Conservation (phyloP, 192 early-diverging fungal genomes). For the Gonapodya sp. region DNA sequence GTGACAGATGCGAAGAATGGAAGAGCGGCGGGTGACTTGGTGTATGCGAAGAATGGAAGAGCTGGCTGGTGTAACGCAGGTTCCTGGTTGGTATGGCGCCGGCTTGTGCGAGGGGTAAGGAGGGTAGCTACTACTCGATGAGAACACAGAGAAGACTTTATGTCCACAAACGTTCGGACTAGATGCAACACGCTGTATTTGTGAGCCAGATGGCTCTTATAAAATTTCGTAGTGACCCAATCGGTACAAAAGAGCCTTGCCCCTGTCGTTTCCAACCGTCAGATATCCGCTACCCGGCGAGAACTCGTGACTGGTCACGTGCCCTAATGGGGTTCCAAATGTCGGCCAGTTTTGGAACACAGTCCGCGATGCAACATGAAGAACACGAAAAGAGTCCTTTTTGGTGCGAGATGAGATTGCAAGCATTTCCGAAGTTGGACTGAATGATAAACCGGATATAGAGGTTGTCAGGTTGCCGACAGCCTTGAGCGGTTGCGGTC, state of each 20-base stretch:
- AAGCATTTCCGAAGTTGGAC: conserved; percentile 77
- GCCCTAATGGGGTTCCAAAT: conserved; percentile 61
- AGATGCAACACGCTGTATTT: not conserved
- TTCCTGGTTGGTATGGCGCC: too few species aligned
- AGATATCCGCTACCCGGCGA: conserved; percentile 89
- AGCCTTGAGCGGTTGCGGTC: conserved; percentile 60
- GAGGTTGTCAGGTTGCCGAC: conserved; percentile 80
- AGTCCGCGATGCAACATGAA: conserved; percentile 68
- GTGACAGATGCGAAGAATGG: too few species aligned
- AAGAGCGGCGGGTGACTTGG: too few species aligned
- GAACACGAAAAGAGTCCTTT: conserved; percentile 68
- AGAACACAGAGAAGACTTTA: too few species aligned
- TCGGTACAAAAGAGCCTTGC: conserved; percentile 77
- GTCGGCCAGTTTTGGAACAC: conserved; percentile 97
- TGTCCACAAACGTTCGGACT: not conserved
- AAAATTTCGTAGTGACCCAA: conserved; percentile 22
- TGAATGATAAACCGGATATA: conserved; percentile 65
- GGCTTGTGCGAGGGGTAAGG: too few species aligned
- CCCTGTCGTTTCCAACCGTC: conserved; percentile 83
- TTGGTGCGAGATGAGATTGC: conserved; percentile 62
- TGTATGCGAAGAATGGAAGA: too few species aligned
- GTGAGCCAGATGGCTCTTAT: not conserved
- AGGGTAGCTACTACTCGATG: too few species aligned
- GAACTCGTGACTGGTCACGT: conserved; percentile 69
- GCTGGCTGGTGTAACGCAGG: too few species aligned